These are phyloP conservation scores for Trichosanthes truncata DNA, from an alignment of 306 rosid species.

Conservation along the genomic window DNA sequence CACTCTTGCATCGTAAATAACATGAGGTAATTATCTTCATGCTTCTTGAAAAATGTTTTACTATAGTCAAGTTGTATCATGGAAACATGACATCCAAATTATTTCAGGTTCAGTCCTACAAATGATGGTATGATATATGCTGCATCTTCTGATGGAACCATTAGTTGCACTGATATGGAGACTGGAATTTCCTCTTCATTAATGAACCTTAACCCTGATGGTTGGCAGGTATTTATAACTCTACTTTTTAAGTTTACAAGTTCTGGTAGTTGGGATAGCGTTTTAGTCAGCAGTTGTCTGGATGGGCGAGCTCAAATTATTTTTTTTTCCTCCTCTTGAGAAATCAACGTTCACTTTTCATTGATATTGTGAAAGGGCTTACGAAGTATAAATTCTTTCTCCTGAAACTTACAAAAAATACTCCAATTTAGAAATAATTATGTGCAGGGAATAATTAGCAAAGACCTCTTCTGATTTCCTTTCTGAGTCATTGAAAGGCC, in stretches of 20 bases:
- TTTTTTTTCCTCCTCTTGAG: not conserved
- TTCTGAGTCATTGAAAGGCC: not conserved
- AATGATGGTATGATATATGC: slow-evolving; percentile 64
- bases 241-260: not conserved
- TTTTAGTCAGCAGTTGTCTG: not conserved
- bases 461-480: not conserved
- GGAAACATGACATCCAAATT: not conserved
- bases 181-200: slow-evolving; percentile 64
- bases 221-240: slow-evolving; percentile 65
- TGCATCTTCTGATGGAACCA: slow-evolving; percentile 90
- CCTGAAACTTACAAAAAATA: not conserved
- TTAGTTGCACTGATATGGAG: slow-evolving; percentile 69
- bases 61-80: not conserved
- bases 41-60: not conserved
- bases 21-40: slow-evolving; percentile 54
- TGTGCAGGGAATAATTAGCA: not conserved
- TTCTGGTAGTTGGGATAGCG: not conserved
- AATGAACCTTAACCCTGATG: slow-evolving; percentile 72
- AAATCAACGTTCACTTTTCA: not conserved
- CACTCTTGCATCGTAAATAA: slow-evolving; percentile 78
- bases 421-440: not conserved
- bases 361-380: not conserved
- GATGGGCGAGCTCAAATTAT: not conserved
- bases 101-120: slow-evolving; percentile 61
- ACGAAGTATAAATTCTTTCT: not conserved